Conservation (phyloP, 2,329 filamentous ascomycete species). For the Berkeleyomyces basicola region DNA sequence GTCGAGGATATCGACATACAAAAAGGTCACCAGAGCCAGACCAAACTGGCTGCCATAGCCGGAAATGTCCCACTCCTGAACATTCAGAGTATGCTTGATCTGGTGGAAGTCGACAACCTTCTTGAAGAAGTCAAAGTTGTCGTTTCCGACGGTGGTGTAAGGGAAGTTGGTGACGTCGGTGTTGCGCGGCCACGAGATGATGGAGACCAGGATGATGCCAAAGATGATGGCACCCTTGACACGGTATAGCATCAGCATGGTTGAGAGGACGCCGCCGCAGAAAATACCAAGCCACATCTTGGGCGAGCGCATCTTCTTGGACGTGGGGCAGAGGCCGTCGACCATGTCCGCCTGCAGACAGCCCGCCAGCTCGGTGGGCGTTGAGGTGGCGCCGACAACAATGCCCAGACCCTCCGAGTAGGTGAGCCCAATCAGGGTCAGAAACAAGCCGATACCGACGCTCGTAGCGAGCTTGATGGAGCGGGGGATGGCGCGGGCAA, state of each 20-base stretch:
- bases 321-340: constrained; percentile 38
- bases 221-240: constrained; percentile 76
- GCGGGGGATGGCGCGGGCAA: constrained; percentile 64
- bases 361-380: constrained; percentile 60
- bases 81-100: constrained; percentile 51
- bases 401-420: constrained; percentile 72
- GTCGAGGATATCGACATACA: constrained; percentile 68
- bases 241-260: constrained; percentile 67
- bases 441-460: constrained; percentile 71
- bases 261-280: constrained; percentile 65
- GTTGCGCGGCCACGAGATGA: constrained; percentile 72
- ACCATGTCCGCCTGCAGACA: constrained; percentile 30
- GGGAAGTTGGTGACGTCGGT: constrained; percentile 72
- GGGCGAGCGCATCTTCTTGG: constrained; percentile 63
- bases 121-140: constrained; percentile 71
- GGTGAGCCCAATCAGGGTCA: constrained; percentile 59
- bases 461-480: constrained; percentile 79
- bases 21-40: constrained; percentile 61
- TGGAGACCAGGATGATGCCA: constrained; percentile 67
- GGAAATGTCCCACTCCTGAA: constrained; percentile 57
- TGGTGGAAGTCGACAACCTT: constrained; percentile 72
- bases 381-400: constrained; percentile 49
- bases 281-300: constrained; percentile 83
- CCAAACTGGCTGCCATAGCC: constrained; percentile 60
- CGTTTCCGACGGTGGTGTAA: constrained; percentile 49